Evolutionary conservation across 1,139 yeast species (phyloP).

Genomic region (Suhomyces bolitotheri): DNA sequence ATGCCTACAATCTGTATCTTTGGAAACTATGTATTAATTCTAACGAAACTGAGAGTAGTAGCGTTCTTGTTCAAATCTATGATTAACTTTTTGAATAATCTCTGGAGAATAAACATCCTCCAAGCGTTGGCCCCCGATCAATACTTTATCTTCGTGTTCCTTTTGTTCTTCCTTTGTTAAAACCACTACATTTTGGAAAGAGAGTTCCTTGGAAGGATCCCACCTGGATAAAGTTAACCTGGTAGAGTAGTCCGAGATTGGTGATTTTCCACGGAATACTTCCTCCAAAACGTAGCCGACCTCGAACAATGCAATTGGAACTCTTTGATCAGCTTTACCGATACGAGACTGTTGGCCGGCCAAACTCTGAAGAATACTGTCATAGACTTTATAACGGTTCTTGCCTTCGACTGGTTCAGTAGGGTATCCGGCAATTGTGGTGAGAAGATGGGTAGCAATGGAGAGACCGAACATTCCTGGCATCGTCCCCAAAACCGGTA

Average conservation of each 20-base stretch:
- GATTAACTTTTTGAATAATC: conserved; percentile 56
- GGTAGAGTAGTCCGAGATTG: conserved; percentile 81
- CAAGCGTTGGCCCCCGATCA: conserved; percentile 62
- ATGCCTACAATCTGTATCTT: too few relatives aligned
- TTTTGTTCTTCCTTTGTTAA: conserved; percentile 88
- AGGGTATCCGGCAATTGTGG: conserved; percentile 83
- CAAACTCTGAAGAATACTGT: conserved; percentile 74
- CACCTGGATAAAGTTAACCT: conserved; percentile 79
- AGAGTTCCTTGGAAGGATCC: conserved; percentile 63
- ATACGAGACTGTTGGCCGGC: conserved; percentile 86
- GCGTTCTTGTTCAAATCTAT: conserved; percentile 70
- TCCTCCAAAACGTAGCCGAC: conserved; percentile 88
- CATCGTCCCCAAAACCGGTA: conserved; percentile 94
- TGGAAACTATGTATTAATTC: too few relatives aligned
- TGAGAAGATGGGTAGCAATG: conserved; percentile 78
- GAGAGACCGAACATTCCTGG: conserved; percentile 95
- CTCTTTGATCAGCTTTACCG: conserved; percentile 66
- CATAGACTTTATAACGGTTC: conserved; percentile 80
- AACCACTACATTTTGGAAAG: conserved; percentile 74
- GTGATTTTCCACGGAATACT: conserved; percentile 88
- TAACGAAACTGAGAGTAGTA: conserved; percentile 59
- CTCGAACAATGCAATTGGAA: conserved; percentile 71
- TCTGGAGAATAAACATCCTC: conserved; percentile 65
- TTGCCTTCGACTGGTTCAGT: conserved; percentile 90
- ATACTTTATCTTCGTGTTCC: conserved; percentile 70